These are phyloP conservation scores for Pseudocercospora vitis DNA, from an alignment of 2,329 filamentous ascomycete species.

Conservation along the genomic window DNA sequence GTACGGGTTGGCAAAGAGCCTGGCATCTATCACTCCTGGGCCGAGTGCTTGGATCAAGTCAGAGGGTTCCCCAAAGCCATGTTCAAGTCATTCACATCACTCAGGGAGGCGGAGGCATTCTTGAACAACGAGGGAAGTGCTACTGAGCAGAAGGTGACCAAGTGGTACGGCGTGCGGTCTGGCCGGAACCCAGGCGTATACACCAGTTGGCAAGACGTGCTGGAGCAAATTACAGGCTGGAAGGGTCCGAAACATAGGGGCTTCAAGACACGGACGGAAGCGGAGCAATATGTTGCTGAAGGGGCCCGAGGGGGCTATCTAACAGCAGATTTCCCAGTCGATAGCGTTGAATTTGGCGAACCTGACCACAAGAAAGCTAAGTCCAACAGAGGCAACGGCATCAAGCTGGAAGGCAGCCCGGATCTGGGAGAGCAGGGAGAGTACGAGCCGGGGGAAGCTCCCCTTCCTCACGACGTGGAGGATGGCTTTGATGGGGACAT, in stretches of 20 bases:
- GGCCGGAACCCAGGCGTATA: slow-evolving; percentile 63
- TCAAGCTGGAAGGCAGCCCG: slow-evolving; percentile 30
- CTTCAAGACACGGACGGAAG: slow-evolving; percentile 60
- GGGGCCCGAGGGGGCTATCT: slow-evolving; percentile 11
- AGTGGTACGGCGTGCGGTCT: slow-evolving; percentile 61
- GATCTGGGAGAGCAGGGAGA: slow-evolving; percentile 33
- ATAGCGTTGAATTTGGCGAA: slow-evolving; percentile 24
- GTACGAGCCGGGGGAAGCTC: slow-evolving; percentile 55
- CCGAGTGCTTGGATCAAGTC: slow-evolving; percentile 62
- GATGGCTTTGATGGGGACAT: slow-evolving; percentile 64
- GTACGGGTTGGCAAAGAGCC: slow-evolving; percentile 61
- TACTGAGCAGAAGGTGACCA: slow-evolving; percentile 34
- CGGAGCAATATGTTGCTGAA: slow-evolving; percentile 69
- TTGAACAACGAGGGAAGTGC: slow-evolving; percentile 55
- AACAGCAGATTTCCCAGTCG: slow-evolving; percentile 21
- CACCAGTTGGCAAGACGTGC: slow-evolving; percentile 66
- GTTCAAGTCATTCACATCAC: slow-evolving; percentile 72
- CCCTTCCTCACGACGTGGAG: slow-evolving; percentile 56
- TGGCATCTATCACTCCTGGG: slow-evolving; percentile 64
- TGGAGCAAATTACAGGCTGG: slow-evolving; percentile 71
- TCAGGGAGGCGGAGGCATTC: slow-evolving; percentile 76
- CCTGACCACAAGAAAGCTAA: slow-evolving; percentile 43
- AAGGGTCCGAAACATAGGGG: slow-evolving; percentile 61
- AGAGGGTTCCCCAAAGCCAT: slow-evolving; percentile 56
- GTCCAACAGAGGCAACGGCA: slow-evolving; percentile 39